phyloP scores from a whole-genome alignment of 768 basidiomycete genomes.

The Tylopilus intermedius region DNA sequence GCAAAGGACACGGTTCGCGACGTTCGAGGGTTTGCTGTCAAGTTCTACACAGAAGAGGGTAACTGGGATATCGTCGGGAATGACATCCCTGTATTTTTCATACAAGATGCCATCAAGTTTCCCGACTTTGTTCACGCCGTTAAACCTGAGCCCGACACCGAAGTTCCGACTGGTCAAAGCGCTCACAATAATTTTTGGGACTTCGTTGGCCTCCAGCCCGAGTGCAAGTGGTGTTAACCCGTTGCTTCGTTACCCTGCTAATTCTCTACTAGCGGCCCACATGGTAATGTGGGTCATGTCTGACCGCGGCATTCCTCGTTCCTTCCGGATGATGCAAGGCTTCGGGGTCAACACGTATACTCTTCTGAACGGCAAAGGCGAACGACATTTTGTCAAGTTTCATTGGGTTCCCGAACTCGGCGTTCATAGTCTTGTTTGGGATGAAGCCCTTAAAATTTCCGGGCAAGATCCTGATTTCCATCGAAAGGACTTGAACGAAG shows the following conservation, averaged over 20 bases:
- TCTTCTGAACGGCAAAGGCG: conserved; percentile 58
- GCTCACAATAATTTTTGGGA: conserved; percentile 91
- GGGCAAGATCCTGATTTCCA: conserved; percentile 92
- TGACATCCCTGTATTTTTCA: conserved; percentile 78
- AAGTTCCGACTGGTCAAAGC: conserved; percentile 62
- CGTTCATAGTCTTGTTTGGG: conserved; percentile 81
- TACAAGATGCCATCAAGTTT: conserved; percentile 80
- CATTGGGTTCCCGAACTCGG: conserved; percentile 80
- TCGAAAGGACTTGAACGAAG: conserved; percentile 80
- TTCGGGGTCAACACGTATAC: conserved; percentile 86
- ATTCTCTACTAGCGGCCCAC: conserved; percentile 46
- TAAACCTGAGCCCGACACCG: conserved; percentile 82
- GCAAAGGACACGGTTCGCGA: conserved; percentile 72
- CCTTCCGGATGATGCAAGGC: conserved; percentile 85
- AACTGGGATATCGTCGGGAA: conserved; percentile 89
- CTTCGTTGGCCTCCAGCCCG: conserved; percentile 66
- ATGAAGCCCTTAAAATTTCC: conserved; percentile 77
- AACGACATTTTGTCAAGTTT: conserved; percentile 84
- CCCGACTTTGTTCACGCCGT: conserved; percentile 83
- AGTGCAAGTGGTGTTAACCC: conserved; percentile 37
- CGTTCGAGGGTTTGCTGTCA: conserved; percentile 80
- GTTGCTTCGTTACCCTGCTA: not conserved
- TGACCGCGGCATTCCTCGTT: conserved; percentile 80
- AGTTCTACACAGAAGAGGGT: conserved; percentile 81
- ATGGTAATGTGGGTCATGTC: conserved; percentile 85